These are phyloP conservation scores for Rhizopus arrhizus DNA, from an alignment of 371 early-diverging fungal species.

Conservation along the genomic window DNA sequence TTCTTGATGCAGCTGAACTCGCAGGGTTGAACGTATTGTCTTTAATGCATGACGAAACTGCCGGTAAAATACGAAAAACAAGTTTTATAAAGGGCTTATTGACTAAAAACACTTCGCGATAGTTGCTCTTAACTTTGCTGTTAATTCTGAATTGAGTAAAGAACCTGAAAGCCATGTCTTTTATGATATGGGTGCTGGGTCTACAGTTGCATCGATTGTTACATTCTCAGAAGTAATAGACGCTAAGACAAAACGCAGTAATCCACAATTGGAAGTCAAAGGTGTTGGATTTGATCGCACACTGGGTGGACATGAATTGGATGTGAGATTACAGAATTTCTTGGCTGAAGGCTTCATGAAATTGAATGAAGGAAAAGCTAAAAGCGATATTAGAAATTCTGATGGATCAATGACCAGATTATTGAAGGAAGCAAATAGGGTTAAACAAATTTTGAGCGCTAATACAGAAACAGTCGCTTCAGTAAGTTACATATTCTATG, in stretches of 20 bases:
- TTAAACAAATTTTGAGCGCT: conserved; percentile 94
- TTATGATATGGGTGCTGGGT: conserved; percentile 97
- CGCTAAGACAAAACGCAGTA: conserved; percentile 57
- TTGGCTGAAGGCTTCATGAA: conserved; percentile 76
- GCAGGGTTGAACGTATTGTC: conserved; percentile 84
- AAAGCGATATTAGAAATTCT: conserved; percentile 51
- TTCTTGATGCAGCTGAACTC: conserved; percentile 92
- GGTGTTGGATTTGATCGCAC: conserved; percentile 82
- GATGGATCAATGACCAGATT: conserved; percentile 86
- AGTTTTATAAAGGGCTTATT: neutral
- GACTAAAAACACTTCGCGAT: neutral
- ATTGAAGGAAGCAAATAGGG: conserved; percentile 89
- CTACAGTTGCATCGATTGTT: conserved; percentile 87
- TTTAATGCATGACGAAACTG: conserved; percentile 91
- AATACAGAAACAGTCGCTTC: conserved; percentile 86
- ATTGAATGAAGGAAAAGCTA: conserved; percentile 41
- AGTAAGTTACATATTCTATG: conserved; percentile 41
- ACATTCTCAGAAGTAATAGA: conserved; percentile 75
- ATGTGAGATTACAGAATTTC: conserved; percentile 74
- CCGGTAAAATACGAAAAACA: conserved; percentile 55
- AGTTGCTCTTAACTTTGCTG: conserved; percentile 94
- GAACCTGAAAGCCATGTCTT: conserved; percentile 85
- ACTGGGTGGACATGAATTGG: conserved; percentile 89
- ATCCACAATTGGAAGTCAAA: conserved; percentile 77
- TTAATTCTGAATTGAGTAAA: conserved; percentile 67